These are phyloP conservation scores for Curvularia sp. DNA, from an alignment of 2,329 filamentous ascomycete species.

Conservation along the genomic window DNA sequence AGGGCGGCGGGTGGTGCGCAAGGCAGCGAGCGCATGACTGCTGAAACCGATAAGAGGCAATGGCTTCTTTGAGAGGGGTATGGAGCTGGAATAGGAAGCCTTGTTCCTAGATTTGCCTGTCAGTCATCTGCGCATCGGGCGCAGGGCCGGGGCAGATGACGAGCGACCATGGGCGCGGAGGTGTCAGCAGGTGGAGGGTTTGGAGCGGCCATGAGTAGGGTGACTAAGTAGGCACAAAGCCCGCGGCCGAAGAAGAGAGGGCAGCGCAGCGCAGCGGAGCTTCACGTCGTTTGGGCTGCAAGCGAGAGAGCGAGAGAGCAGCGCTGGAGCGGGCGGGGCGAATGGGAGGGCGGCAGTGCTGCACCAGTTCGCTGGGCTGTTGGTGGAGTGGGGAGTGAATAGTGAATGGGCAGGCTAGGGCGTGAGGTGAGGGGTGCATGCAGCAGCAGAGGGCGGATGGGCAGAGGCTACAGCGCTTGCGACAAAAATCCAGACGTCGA, in stretches of 20 bases:
- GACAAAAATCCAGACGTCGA: slow-evolving; percentile 20
- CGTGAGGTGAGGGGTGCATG: slow-evolving; percentile 31
- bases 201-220: not conserved
- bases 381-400: not conserved
- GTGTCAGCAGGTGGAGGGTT: slow-evolving; percentile 22
- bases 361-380: slow-evolving; percentile 32
- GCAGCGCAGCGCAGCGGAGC: not conserved
- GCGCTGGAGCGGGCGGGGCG: slow-evolving; percentile 28
- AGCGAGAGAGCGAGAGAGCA: slow-evolving; percentile 26
- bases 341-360: slow-evolving; percentile 24
- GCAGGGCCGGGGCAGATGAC: slow-evolving; percentile 47
- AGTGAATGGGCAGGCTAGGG: slow-evolving; percentile 6
- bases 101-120: slow-evolving; percentile 42
- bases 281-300: not conserved
- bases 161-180: slow-evolving; percentile 28
- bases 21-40: slow-evolving; percentile 36
- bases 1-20: not conserved
- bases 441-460: slow-evolving; percentile 16
- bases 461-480: slow-evolving; percentile 30
- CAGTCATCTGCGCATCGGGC: slow-evolving; percentile 45
- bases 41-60: slow-evolving; percentile 38
- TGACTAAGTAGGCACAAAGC: not conserved
- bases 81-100: slow-evolving; percentile 33
- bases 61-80: slow-evolving; percentile 23
- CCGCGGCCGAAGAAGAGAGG: slow-evolving; percentile 20